A percentile compares a stretch with the other conserved stretches of the same genome.
These are phyloP conservation scores for Myriosclerotinia scirpicola DNA, from an alignment of 2,329 filamentous ascomycete genomes.

Conservation along the genomic window DNA sequence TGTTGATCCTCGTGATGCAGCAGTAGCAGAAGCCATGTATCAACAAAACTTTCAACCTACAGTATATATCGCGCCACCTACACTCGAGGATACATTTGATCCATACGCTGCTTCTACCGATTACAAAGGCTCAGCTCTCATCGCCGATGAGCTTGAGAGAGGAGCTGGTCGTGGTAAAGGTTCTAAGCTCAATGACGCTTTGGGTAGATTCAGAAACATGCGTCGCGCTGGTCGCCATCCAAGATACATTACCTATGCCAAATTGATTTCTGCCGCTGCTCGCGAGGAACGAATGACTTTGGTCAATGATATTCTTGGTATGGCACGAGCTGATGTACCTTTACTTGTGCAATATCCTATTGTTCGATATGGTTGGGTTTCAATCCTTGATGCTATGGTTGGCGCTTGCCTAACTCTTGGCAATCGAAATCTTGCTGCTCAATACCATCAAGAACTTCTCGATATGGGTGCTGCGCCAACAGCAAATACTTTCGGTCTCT, in stretches of 20 bases:
- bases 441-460: slow-evolving; percentile 88
- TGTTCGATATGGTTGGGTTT: slow-evolving; percentile 93
- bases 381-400: slow-evolving; percentile 95
- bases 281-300: slow-evolving; percentile 79
- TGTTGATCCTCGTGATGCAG: slow-evolving; percentile 53
- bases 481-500: slow-evolving; percentile 95
- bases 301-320: slow-evolving; percentile 81
- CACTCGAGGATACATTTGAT: slow-evolving; percentile 81
- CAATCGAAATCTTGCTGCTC: slow-evolving; percentile 75
- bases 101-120: slow-evolving; percentile 89
- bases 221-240: slow-evolving; percentile 88
- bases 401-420: slow-evolving; percentile 84
- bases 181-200: slow-evolving; percentile 73
- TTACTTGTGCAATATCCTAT: slow-evolving; percentile 79
- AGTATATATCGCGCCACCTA: slow-evolving; percentile 55
- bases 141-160: slow-evolving; percentile 86
- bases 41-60: slow-evolving; percentile 51
- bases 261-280: slow-evolving; percentile 87
- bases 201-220: slow-evolving; percentile 87
- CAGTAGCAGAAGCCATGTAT: slow-evolving; percentile 49
- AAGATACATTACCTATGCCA: slow-evolving; percentile 94
- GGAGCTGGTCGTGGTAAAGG: slow-evolving; percentile 62
- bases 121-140: slow-evolving; percentile 87
- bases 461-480: slow-evolving; percentile 89
- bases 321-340: slow-evolving; percentile 87